These are phyloP conservation scores for Sparassis latifolia DNA, from an alignment of 1,284 basidiomycete species.

Conservation along the genomic window DNA sequence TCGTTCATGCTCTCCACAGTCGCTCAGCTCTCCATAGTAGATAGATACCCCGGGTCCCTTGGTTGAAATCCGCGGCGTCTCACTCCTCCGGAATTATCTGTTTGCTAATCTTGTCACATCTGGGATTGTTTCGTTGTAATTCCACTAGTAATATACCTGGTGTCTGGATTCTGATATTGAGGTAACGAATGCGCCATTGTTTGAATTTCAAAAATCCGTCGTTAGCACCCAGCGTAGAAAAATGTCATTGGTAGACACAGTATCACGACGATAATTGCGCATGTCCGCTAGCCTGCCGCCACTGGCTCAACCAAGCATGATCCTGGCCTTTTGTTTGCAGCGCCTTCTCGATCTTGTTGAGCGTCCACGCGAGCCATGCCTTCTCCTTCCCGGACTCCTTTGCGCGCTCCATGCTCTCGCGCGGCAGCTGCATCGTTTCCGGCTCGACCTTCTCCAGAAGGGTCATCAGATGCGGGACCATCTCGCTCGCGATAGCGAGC, in stretches of 20 bases:
- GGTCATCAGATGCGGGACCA: constrained; percentile 35
- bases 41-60: too few species aligned
- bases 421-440: constrained; percentile 20
- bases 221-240: neutral
- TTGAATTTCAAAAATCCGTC: too few species aligned
- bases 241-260: neutral
- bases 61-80: too few species aligned
- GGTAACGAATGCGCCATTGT: too few species aligned
- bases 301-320: constrained; percentile 21
- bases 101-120: too few species aligned
- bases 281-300: constrained; percentile 21
- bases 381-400: constrained; percentile 19
- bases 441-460: constrained; percentile 26
- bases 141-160: too few species aligned
- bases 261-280: neutral
- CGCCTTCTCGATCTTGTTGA: constrained; percentile 21
- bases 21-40: too few species aligned
- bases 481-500: constrained; percentile 34
- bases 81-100: too few species aligned
- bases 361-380: constrained; percentile 24
- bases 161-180: too few species aligned
- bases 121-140: too few species aligned
- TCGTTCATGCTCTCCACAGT: too few species aligned
- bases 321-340: constrained; percentile 19
- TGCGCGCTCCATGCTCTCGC: constrained; percentile 16